Percentiles rank a stretch among this genome's conserved stretches.
Evolutionary conservation across 495 filamentous ascomycete species (phyloP).

Genomic region (Parathielavia hyrcaniae): DNA sequence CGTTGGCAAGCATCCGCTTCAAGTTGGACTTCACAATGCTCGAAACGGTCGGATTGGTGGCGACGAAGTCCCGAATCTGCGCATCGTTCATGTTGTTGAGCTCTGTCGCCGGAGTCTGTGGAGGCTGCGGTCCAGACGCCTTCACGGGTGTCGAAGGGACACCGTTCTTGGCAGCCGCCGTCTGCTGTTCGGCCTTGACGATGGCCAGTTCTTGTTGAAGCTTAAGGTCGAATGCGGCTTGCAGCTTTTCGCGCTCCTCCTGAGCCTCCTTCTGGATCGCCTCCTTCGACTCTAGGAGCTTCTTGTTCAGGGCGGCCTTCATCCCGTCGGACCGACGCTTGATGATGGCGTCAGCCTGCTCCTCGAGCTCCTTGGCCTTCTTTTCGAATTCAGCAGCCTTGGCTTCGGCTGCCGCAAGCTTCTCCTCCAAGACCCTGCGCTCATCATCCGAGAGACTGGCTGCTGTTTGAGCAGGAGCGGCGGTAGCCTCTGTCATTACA

Average conservation of each 20-base stretch:
- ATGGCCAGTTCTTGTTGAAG: slow-evolving; percentile 59
- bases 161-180: slow-evolving; percentile 30
- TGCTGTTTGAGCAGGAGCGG: slow-evolving; percentile 4
- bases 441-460: slow-evolving; percentile 43
- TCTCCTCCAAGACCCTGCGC: slow-evolving; percentile 48
- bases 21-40: slow-evolving; percentile 64
- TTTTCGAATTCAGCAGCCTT: slow-evolving; percentile 52
- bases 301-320: slow-evolving; percentile 63
- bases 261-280: slow-evolving; percentile 36
- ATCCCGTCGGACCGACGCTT: slow-evolving; percentile 64
- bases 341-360: slow-evolving; percentile 48
- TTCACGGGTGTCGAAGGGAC: slow-evolving; percentile 37
- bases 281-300: slow-evolving; percentile 58
- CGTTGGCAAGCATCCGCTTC: slow-evolving; percentile 48
- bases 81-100: slow-evolving; percentile 47
- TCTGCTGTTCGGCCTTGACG: slow-evolving; percentile 45
- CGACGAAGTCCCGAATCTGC: slow-evolving; percentile 59
- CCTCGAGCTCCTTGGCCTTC: slow-evolving; percentile 49
- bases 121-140: slow-evolving; percentile 23
- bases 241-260: slow-evolving; percentile 49
- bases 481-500: slow-evolving; percentile 33
- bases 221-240: slow-evolving; percentile 58
- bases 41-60: slow-evolving; percentile 58
- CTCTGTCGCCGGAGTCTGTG: slow-evolving; percentile 36
- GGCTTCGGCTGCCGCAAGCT: slow-evolving; percentile 40